These are phyloP conservation scores for Thermoascus crustaceus DNA, from an alignment of 2,329 filamentous ascomycete genomes.

Conservation along the genomic window DNA sequence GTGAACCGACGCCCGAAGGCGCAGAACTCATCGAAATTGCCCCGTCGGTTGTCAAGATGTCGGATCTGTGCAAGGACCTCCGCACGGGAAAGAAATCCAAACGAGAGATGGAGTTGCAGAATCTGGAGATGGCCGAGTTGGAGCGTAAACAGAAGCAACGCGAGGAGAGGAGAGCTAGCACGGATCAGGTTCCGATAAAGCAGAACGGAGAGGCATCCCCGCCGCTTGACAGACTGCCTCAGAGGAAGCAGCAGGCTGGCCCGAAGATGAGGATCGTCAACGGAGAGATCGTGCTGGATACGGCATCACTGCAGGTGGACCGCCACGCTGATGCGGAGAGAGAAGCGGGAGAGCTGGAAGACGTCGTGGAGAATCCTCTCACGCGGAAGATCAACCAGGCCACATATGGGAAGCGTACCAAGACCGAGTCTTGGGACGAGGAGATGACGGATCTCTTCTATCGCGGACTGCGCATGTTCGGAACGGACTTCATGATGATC, in stretches of 20 bases:
- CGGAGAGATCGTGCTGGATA: conserved; percentile 49
- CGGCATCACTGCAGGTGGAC: conserved; percentile 46
- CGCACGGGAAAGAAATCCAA: conserved; percentile 50
- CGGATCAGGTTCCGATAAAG: conserved; percentile 16
- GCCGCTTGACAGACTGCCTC: conserved; percentile 11
- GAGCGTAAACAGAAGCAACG: conserved; percentile 34
- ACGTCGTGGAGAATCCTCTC: conserved; percentile 39
- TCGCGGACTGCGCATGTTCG: conserved; percentile 53
- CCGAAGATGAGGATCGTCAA: conserved; percentile 48
- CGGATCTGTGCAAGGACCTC: conserved; percentile 46
- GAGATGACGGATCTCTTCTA: conserved; percentile 55
- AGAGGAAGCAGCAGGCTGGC: conserved; percentile 26
- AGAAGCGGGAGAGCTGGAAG: conserved; percentile 39
- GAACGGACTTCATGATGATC: conserved; percentile 59
- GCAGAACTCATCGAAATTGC: conserved; percentile 45
- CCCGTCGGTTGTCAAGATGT: conserved; percentile 49
- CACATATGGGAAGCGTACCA: conserved; percentile 42
- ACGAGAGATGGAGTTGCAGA: conserved; percentile 49
- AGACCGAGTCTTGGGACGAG: conserved; percentile 48
- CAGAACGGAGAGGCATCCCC: conserved; percentile 18
- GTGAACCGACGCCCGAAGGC: conserved; percentile 40
- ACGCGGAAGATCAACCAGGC: conserved; percentile 40
- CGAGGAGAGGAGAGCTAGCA: conserved; percentile 22
- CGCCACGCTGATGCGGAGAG: conserved; percentile 45
- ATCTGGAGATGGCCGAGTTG: conserved; percentile 49